These are phyloP conservation scores for Pilasporangium apinafurcum DNA, from an alignment of 352 stramenopile species.

Conservation along the genomic window DNA sequence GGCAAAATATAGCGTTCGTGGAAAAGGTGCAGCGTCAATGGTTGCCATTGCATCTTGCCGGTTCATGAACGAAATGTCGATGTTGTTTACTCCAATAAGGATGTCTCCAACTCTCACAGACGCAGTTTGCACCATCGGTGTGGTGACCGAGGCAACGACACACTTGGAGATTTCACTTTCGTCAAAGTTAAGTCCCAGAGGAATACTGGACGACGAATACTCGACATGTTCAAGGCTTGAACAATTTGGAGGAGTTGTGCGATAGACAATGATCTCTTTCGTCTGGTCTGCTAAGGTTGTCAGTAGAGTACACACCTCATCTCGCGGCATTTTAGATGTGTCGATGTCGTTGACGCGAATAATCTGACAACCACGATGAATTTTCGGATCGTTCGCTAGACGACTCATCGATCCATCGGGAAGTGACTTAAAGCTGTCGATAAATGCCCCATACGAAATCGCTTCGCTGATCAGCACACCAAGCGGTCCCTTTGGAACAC, in stretches of 20 bases:
- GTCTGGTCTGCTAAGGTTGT: slow-evolving; percentile 27
- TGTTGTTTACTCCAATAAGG: slow-evolving; percentile 35
- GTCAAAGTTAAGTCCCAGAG: slow-evolving; percentile 20
- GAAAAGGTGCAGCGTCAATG: slow-evolving; percentile 18
- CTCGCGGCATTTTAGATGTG: slow-evolving; percentile 24
- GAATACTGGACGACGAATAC: slow-evolving; percentile 8
- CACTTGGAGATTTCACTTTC: slow-evolving; percentile 29
- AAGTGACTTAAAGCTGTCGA: slow-evolving; percentile 41
- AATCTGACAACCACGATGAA: slow-evolving; percentile 52
- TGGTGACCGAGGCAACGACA: slow-evolving; percentile 19
- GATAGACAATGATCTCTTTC: slow-evolving; percentile 56
- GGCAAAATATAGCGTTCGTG: slow-evolving; percentile 32
- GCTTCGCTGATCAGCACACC: slow-evolving; percentile 37
- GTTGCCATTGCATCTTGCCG: slow-evolving; percentile 18
- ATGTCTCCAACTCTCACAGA: slow-evolving; percentile 22
- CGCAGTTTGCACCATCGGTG: slow-evolving; percentile 3
- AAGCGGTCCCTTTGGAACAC: slow-evolving; percentile 32
- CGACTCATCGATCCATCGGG: slow-evolving; percentile 27
- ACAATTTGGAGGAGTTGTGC: slow-evolving; percentile 15
- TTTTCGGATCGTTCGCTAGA: slow-evolving; percentile 18
- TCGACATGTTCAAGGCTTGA: slow-evolving; percentile 19
- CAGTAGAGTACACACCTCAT: slow-evolving; percentile 31
- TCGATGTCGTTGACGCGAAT: slow-evolving; percentile 45
- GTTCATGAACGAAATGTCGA: slow-evolving; percentile 27
- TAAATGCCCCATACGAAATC: slow-evolving; percentile 30